phyloP scores from a whole-genome alignment of 1,139 yeast species.

The Scheffersomyces quercinus region DNA sequence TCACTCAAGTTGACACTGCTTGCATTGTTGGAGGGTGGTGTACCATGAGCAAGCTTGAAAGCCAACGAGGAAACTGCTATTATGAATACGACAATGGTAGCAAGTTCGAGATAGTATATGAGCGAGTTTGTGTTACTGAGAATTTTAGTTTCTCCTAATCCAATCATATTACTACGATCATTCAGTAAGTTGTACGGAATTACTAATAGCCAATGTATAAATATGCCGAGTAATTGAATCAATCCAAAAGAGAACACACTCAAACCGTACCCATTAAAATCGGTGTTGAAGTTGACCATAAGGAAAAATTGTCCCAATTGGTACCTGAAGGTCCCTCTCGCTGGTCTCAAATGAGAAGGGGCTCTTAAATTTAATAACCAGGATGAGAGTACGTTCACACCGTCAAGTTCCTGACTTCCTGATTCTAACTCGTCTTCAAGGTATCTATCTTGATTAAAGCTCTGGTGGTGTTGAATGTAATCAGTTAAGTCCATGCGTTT shows the following conservation, averaged over 20 bases:
- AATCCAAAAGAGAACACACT: constrained; percentile 10
- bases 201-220: constrained; percentile 28
- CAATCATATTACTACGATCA: constrained; percentile 17
- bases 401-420: constrained; percentile 11
- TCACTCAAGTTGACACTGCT: neutral
- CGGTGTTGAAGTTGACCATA: constrained; percentile 32
- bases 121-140: constrained; percentile 20
- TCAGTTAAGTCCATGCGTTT: constrained; percentile 64
- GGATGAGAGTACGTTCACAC: constrained; percentile 30
- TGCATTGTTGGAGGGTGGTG: constrained; percentile 8
- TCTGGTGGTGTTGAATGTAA: constrained; percentile 26
- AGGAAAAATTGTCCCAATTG: constrained; percentile 37
- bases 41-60: constrained; percentile 23
- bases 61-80: constrained; percentile 28
- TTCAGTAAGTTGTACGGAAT: constrained; percentile 25
- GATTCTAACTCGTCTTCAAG: constrained; percentile 2
- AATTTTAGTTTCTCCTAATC: constrained; percentile 17
- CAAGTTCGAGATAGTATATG: constrained; percentile 35
- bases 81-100: constrained; percentile 27
- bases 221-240: constrained; percentile 18
- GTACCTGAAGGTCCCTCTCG: constrained; percentile 23
- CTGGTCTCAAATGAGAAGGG: constrained; percentile 18
- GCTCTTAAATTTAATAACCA: constrained; percentile 20
- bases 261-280: constrained; percentile 4
- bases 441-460: neutral